phyloP scores from a whole-genome alignment of 352 stramenopile species.

The Pythium vanterpoolii region DNA sequence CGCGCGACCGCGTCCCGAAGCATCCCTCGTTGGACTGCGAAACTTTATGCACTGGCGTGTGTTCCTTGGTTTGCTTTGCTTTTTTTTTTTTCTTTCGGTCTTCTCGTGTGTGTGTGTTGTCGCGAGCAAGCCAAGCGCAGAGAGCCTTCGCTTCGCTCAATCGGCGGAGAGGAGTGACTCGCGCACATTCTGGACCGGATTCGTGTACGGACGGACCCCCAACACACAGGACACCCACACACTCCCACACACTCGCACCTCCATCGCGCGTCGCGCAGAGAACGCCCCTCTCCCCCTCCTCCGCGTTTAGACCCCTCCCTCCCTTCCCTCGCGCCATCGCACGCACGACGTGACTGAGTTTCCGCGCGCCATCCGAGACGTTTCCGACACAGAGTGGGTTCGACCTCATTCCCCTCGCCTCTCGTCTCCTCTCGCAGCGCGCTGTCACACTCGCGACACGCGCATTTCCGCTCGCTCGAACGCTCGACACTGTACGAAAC shows the following conservation, averaged over 20 bases:
- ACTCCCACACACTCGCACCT: background rate
- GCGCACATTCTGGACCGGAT: constrained; percentile 1
- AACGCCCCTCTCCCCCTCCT: background rate
- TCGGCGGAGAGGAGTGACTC: constrained; percentile 7
- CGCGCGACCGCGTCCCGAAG: background rate
- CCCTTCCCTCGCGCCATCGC: background rate
- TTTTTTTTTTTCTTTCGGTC: constrained; percentile 21
- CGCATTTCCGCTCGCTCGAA: background rate
- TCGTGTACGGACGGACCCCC: background rate
- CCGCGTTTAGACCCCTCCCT: background rate
- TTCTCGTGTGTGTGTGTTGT: constrained; percentile 20
- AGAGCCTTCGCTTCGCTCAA: constrained; percentile 19
- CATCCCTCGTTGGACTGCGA: constrained; percentile 21
- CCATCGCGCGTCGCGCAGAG: background rate
- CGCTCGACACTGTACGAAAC: background rate
- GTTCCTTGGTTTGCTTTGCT: too few relatives aligned
- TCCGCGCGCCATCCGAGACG: constrained; percentile 2
- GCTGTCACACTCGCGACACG: background rate
- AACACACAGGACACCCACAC: background rate
- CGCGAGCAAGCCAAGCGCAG: constrained; percentile 13
- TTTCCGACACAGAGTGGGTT: background rate
- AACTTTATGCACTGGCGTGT: constrained; percentile 16
- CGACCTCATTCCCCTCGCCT: background rate
- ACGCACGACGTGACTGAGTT: background rate
- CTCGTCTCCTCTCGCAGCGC: background rate